phyloP scores from a whole-genome alignment of 2,329 filamentous ascomycete species.

The Colletotrichum viniferum region DNA sequence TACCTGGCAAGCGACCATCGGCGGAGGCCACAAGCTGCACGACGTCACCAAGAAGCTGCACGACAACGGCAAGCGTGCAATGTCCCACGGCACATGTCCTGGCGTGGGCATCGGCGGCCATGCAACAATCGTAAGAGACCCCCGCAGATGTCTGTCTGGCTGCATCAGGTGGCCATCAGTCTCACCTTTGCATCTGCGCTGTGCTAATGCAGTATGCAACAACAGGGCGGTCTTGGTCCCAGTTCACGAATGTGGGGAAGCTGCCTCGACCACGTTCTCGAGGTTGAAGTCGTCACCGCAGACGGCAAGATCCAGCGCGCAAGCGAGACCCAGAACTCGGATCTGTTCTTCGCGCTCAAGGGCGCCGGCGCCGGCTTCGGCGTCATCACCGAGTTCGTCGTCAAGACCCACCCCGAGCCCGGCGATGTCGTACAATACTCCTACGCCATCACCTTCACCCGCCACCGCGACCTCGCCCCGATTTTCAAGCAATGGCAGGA shows the following conservation, averaged over 20 bases:
- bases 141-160: neutral
- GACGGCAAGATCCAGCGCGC: constrained; percentile 55
- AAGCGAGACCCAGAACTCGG: constrained; percentile 50
- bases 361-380: constrained; percentile 63
- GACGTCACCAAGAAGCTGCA: constrained; percentile 56
- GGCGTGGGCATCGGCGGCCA: constrained; percentile 64
- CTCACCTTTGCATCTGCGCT: neutral
- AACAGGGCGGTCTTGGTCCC: constrained; percentile 61
- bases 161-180: neutral
- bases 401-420: constrained; percentile 61
- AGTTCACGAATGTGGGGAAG: constrained; percentile 64
- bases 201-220: neutral
- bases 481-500: constrained; percentile 64
- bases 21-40: constrained; percentile 56
- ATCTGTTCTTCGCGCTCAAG: constrained; percentile 62
- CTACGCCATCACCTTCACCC: constrained; percentile 56
- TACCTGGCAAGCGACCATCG: constrained; percentile 60
- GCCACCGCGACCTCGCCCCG: constrained; percentile 49
- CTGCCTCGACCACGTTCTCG: constrained; percentile 58
- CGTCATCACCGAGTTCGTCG: constrained; percentile 60
- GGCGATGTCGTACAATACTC: constrained; percentile 62
- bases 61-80: constrained; percentile 56
- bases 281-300: constrained; percentile 60
- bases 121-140: constrained; percentile 54
- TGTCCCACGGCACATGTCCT: constrained; percentile 65